Percentiles rank a stretch among this genome's conserved stretches.
Conservation (phyloP, 345 rosid species). For the Camelina neglecta region DNA sequence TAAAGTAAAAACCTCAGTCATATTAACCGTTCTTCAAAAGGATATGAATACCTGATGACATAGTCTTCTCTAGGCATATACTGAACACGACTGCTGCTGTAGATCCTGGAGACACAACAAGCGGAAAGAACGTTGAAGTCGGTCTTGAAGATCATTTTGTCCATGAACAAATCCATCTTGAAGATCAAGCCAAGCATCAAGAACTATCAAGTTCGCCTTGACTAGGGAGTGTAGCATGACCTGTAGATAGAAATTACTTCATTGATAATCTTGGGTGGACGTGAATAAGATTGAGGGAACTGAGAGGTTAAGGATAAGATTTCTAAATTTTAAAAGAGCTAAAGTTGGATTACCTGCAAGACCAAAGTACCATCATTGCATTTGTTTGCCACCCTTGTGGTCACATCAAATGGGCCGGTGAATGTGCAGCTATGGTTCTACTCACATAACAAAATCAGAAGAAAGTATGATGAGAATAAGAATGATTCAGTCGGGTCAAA, state of each 20-base stretch:
- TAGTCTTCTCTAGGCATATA: slow-evolving; percentile 61
- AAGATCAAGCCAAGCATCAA: slow-evolving; percentile 94
- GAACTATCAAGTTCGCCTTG: slow-evolving; percentile 77
- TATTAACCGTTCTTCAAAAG: slow-evolving; percentile 25
- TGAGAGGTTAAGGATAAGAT: slow-evolving; percentile 16
- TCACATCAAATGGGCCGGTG: slow-evolving; percentile 90
- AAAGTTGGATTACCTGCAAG: slow-evolving; percentile 70
- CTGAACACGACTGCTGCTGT: slow-evolving; percentile 80
- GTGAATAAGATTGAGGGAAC: slow-evolving; percentile 17
- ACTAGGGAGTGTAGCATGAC: slow-evolving; percentile 89
- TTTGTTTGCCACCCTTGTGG: slow-evolving; percentile 77
- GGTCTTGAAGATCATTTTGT: slow-evolving; percentile 81
- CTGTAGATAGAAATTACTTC: slow-evolving; percentile 48
- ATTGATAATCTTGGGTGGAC: slow-evolving; percentile 20
- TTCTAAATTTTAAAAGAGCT: not conserved
- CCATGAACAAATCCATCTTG: slow-evolving; percentile 90
- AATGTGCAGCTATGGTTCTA: slow-evolving; percentile 97
- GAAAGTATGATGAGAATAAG: slow-evolving; percentile 23
- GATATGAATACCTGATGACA: slow-evolving; percentile 54
- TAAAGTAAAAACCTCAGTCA: slow-evolving; percentile 14
- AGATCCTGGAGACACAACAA: slow-evolving; percentile 76
- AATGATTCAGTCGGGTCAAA: slow-evolving; percentile 8
- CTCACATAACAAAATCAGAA: slow-evolving; percentile 36
- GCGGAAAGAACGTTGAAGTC: slow-evolving; percentile 76
- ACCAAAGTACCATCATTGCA: slow-evolving; percentile 82